A percentile compares a stretch with the other conserved stretches of the same genome.
These are phyloP conservation scores for Neltuma alba DNA, from an alignment of 306 rosid genomes.

Conservation along the genomic window DNA sequence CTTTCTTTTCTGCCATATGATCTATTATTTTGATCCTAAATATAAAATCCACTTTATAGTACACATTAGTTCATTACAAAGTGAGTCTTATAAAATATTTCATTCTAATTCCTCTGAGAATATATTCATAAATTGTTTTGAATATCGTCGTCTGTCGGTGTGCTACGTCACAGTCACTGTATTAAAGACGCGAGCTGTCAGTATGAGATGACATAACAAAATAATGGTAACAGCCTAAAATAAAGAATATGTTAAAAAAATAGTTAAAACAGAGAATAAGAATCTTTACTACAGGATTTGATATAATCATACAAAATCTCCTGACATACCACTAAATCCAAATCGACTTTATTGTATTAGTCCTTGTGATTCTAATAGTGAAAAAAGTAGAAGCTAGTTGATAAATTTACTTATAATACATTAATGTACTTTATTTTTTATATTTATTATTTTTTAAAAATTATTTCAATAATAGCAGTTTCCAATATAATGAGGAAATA, in stretches of 20 bases:
- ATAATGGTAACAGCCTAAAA: neutral
- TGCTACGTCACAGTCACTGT: neutral
- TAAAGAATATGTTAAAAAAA: no score
- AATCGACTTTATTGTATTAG: neutral
- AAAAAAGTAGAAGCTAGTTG: no score
- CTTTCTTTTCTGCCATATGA: no score
- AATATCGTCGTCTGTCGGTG: neutral
- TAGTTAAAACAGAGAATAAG: no score
- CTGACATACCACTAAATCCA: neutral
- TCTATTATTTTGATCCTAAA: no score
- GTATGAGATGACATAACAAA: neutral
- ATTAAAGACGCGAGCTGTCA: neutral
- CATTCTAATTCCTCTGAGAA: neutral
- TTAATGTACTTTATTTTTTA: no score
- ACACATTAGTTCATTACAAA: no score
- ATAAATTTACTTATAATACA: no score
- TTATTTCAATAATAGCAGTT: neutral
- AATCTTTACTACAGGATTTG: neutral
- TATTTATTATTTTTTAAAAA: no score
- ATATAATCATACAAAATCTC: neutral
- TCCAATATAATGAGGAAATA: neutral
- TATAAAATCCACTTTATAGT: no score
- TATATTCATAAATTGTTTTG: neutral
- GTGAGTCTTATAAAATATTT: no score
- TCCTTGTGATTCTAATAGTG: no score